Base-by-base conservation (phyloP, 1,284 basidiomycete species). In the Leccinum fallax region DNA sequence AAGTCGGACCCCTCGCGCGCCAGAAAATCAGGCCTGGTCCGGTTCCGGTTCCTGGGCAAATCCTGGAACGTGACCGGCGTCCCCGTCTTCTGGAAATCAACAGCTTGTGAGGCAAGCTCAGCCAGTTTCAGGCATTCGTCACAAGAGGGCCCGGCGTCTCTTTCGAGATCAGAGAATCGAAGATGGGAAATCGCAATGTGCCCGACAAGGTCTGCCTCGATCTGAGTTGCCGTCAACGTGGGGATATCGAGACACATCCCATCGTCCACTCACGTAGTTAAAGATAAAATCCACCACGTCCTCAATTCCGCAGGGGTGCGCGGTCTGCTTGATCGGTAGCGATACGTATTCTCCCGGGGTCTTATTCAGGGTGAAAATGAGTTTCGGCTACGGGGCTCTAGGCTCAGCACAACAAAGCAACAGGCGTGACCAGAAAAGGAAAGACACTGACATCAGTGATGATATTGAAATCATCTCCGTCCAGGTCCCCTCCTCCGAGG, bases 41-140 rank as follows among this genome's bases (percentile, higher is more conserved):
- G 54, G 2, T 61, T 67, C 66, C 43, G 77, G 9, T 77, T 74
- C 67, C 67, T 81, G 1, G 89, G 89, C 15, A 90, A 82, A 5
- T 71, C 64, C 2, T 69, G 51, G 32, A 81, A 66, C 6, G 72
- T 71, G 7, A 90, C 87, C 1, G 88, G 81, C 6, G 81, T 79
- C 10, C 88, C 87, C 63, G 80, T 87, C 75, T 86, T 87, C 3
- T 81, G 84, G 68, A 83, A 94, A 77, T 89, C 89, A 2, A 88
- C 89, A 26, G 86, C 88, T 65, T 86, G 79, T 66, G 90, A 85
- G 71, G 90, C 92, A 24, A 90, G 75, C 52, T 81, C 76, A 1
- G 91, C 85, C 15, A 95, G 77, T 58, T 63, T 78, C 13, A 88
- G 65, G 69, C 93, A 74, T 2, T 71, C 64, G 1, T 0, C 0